A percentile compares a stretch with the other conserved stretches of the same genome.
Conservation (phyloP, 164 flowering plant genomes). For the Dillenia suffruticosa region DNA sequence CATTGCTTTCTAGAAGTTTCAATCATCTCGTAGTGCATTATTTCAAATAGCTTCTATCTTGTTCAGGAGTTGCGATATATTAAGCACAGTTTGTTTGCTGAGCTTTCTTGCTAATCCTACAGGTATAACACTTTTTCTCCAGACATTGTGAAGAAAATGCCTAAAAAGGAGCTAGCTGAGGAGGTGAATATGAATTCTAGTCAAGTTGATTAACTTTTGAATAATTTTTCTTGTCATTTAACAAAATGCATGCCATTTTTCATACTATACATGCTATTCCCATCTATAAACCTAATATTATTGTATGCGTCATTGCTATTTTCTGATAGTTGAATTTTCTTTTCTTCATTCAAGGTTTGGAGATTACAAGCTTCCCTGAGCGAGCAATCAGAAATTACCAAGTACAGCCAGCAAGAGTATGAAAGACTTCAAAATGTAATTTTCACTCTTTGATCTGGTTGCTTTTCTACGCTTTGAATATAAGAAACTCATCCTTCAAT, state of each 20-base stretch:
- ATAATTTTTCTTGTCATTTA: neutral
- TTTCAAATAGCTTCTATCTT: neutral
- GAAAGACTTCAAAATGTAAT: slow-evolving; percentile 89
- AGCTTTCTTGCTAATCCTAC: slow-evolving; percentile 11
- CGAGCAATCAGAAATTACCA: slow-evolving; percentile 88
- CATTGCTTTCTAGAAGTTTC: neutral
- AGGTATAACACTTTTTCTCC: slow-evolving; percentile 75
- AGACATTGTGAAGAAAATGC: slow-evolving; percentile 74
- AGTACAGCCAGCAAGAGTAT: slow-evolving; percentile 82
- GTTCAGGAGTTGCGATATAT: neutral
- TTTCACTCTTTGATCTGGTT: slow-evolving; percentile 17
- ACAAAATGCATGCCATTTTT: no score
- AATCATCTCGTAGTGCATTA: neutral
- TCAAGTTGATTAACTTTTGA: neutral
- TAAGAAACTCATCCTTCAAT: no score
- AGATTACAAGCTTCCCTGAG: slow-evolving; percentile 78
- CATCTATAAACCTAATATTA: neutral
- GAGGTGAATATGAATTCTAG: slow-evolving; percentile 35
- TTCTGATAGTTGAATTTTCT: neutral
- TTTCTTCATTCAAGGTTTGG: slow-evolving; percentile 46
- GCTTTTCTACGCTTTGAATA: neutral
- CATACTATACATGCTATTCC: neutral
- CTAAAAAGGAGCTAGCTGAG: slow-evolving; percentile 74
- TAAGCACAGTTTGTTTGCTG: neutral
- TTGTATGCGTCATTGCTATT: neutral